Base-by-base conservation (phyloP, 2,329 filamentous ascomycete species). In the Apiospora pterosperma region DNA sequence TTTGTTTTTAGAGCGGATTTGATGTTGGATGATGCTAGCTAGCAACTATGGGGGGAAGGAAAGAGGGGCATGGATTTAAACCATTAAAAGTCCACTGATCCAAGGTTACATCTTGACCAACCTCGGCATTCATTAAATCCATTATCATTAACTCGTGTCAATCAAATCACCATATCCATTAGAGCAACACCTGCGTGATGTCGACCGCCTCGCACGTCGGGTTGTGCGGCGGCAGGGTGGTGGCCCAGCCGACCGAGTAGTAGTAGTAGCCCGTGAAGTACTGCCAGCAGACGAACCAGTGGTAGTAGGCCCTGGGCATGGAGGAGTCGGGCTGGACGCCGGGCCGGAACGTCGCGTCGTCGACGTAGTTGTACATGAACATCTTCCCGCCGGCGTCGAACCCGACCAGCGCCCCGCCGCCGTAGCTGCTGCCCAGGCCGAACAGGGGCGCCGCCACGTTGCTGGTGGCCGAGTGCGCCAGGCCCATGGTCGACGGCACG, bases 281-380 rank as follows among this genome's bases (percentile, higher is more conserved):
- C 52, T 75, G 74, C 68, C 69, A 77, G 71, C 76, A 78, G 4
- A 72, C 70, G 59, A 72, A 74, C 76, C 76, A 78, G 68, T 75
- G 70, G 66, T 77, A 76, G 64, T 72, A 67, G 5, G 68, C 70
- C 31, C 42, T 67, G 6, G 65, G 59, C 1, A 59, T 42, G 16
- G 14, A 8, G 4, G 61, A 21, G n/a, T 25, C 39, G 5, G 66
- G 48, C 4, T 48, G 59, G 5, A 72, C 71, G 42, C 68, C 70
- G 2, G 71, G 41, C 5, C 62, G 62, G 34, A 74, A 74, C 11
- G 70, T 69, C 52, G 69, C 65, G 66, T 77, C 75, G 64, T 77
- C 72, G 42, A 64, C 55, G 59, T 72, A 71, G 66, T 76, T 74
- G 64, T 77, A 72, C 52, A 64, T 62, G 55, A 72, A 72, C 38